Percentiles rank a stretch among this genome's conserved stretches.
Evolutionary conservation across 768 basidiomycete species (phyloP).

Genomic region (Pluteus cervinus): DNA sequence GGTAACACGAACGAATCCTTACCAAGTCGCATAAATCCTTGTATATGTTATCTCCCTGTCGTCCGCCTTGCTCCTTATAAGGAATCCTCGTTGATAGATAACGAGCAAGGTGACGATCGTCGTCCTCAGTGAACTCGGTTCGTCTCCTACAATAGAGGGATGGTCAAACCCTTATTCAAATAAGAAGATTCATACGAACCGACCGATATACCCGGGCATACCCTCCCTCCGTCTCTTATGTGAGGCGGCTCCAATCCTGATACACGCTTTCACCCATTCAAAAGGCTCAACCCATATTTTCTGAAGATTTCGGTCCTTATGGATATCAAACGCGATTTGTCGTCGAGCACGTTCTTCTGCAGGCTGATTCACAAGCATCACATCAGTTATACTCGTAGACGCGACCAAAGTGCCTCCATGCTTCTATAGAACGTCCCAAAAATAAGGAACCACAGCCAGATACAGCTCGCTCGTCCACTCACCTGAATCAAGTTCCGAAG

Average conservation of each 20-base stretch:
- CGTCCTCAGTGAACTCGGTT: constrained; percentile 26
- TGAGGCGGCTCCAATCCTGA: constrained; percentile 11
- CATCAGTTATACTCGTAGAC: constrained; percentile 14
- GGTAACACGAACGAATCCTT: constrained; percentile 6
- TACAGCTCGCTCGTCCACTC: no score
- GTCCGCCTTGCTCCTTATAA: constrained; percentile 29
- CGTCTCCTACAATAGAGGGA: constrained; percentile 11
- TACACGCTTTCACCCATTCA: constrained; percentile 21
- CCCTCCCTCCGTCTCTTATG: constrained; percentile 15
- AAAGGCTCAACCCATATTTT: constrained; percentile 18
- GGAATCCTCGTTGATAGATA: constrained; percentile 32
- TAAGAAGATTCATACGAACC: neutral
- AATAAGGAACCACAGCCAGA: neutral
- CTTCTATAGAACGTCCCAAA: constrained; percentile 11
- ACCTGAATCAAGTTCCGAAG: constrained; percentile 4
- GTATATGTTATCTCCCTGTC: constrained; percentile 30
- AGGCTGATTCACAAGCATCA: constrained; percentile 17
- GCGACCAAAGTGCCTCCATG: constrained; percentile 22
- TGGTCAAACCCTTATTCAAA: neutral
- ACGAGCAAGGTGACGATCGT: constrained; percentile 30
- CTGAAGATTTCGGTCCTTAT: constrained; percentile 8
- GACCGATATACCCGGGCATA: constrained; percentile 22
- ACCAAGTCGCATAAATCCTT: constrained; percentile 23
- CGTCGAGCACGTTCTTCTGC: constrained; percentile 1
- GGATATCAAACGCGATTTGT: constrained; percentile 13